Base-by-base conservation (phyloP, 768 basidiomycete genomes). In the Tulasnella sp. region DNA sequence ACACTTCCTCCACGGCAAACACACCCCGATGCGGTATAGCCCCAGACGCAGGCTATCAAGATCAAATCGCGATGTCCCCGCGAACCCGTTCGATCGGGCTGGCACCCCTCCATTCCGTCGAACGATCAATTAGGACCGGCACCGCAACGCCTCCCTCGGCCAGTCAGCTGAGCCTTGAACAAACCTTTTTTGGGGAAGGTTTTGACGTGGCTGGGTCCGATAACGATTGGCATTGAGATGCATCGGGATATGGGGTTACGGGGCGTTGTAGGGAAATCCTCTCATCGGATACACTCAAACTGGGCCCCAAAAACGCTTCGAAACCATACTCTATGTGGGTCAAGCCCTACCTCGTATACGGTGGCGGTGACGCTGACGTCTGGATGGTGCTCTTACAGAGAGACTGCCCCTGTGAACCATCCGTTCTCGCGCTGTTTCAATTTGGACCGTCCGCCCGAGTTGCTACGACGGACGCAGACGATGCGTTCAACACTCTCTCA, bases 11-110 rank as follows among this genome's bases (percentile, higher is more conserved):
- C 26, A 67, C 61, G 61, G 61, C 61, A 67, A 67, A 67, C 61
- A 67, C 61, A 67, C 29, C 61, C 61, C 61, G 61, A 67, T 67
- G 26, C 61, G 61, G 61, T 67, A 67, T 67, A 67, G 61, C 61
- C 32, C 61, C 23, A 26, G 26, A 35, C 15, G 26, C 26, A 67
- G 15, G 61, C 61, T 26, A 67, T 67, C 61, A 67, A 67, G 61
- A 67, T 67, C 61, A 67, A 67, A 67, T 67, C 61, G 61, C 61
- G 61, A 67, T 67, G 29, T 18, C 32, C 29, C 29, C 29, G 3
- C 23, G 18, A n/a, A 67, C 2, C 61, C 61, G 26, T 15, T 67
- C 29, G 11, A 9, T 35, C 32, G 61, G 61, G 61, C 13, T 35
- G 61, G 61, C 61, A 67, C 61, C 61, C 61, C 61, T 15, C 61